Base-by-base conservation (phyloP, 2,329 filamentous ascomycete species). In the Pestalotiopsis sp. region DNA sequence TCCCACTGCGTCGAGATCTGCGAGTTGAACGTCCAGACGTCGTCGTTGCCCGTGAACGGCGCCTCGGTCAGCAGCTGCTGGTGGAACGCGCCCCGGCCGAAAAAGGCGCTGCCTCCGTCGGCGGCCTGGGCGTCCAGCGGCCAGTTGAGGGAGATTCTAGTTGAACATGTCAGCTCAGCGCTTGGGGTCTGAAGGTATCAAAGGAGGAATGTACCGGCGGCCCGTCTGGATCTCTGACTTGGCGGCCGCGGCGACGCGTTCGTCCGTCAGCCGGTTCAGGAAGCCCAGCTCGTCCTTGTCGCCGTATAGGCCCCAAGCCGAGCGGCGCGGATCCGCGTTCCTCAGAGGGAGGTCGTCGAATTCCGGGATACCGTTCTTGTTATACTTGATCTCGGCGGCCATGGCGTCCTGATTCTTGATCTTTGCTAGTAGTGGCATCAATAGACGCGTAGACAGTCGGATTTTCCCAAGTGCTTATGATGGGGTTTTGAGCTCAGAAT, bases 1-100 rank as follows among this genome's bases (percentile, higher is more conserved):
- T 88, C 86, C 86, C 86, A 89, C 74, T 89, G 87, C 57, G 83
- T 86, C 48, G 84, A 86, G 7, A 82, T 82, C 75, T 89, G 87
- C 0, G 86, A 84, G 75, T 89, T 89, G 71, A 89, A 85, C 0
- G 81, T 81, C 81, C 87, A 86, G 38, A 84, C 78, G 75, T 91
- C 88, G 73, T 91, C 89, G 73, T 91, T 89, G 30, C 89, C 84
- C 5, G 81, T 78, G 17, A 83, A 77, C 2, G 85, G 84, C 2
- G 80, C 75, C 76, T 88, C 88, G 58, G 83, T 79, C 67, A 84
- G 81, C 30, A 89, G 75, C 17, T 85, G 75, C 71, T 87, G 83
- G 68, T 86, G 80, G 73, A 91, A 88, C 3, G 81, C 76, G 68
- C 85, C 82, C 17, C 89, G 83, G 67, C 82, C 80, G 76, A 90